A percentile compares a stretch with the other conserved stretches of the same genome.
Evolutionary conservation across 148 eudicot species (phyloP).

Genomic region (Rheum nobile): DNA sequence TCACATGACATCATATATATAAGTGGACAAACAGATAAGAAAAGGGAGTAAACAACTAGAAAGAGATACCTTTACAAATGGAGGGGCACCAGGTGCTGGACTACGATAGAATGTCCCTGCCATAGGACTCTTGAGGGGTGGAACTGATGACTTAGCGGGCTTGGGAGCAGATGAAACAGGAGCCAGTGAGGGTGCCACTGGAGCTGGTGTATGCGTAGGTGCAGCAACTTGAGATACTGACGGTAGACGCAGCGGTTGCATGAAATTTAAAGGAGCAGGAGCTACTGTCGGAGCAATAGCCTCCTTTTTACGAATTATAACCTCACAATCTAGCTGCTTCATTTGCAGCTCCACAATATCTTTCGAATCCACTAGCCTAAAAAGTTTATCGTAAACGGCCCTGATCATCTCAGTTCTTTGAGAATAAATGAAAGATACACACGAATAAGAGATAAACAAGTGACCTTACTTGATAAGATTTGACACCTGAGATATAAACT

Average conservation of each 20-base stretch:
- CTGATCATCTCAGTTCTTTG: neutral
- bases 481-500: slow-evolving; percentile 55
- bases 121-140: slow-evolving; percentile 72
- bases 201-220: slow-evolving; percentile 18
- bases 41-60: neutral
- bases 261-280: slow-evolving; percentile 33
- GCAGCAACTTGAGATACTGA: slow-evolving; percentile 6
- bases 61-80: slow-evolving; percentile 61
- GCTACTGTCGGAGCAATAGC: slow-evolving; percentile 41
- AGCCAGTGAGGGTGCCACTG: slow-evolving; percentile 20
- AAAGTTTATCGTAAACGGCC: neutral
- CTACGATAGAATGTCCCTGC: slow-evolving; percentile 71
- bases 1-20: neutral
- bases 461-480: slow-evolving; percentile 49
- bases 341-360: slow-evolving; percentile 64
- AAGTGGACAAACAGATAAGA: no score
- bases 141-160: slow-evolving; percentile 43
- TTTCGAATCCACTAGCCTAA: slow-evolving; percentile 78
- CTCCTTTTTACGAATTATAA: slow-evolving; percentile 61
- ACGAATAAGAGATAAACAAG: neutral
- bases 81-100: slow-evolving; percentile 74
- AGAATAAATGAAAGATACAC: neutral
- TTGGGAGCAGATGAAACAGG: slow-evolving; percentile 32
- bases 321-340: slow-evolving; percentile 72
- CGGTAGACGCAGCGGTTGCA: slow-evolving; percentile 35